phyloP scores from a whole-genome alignment of 208 protist genomes.

The Leishmania gerbilli region DNA sequence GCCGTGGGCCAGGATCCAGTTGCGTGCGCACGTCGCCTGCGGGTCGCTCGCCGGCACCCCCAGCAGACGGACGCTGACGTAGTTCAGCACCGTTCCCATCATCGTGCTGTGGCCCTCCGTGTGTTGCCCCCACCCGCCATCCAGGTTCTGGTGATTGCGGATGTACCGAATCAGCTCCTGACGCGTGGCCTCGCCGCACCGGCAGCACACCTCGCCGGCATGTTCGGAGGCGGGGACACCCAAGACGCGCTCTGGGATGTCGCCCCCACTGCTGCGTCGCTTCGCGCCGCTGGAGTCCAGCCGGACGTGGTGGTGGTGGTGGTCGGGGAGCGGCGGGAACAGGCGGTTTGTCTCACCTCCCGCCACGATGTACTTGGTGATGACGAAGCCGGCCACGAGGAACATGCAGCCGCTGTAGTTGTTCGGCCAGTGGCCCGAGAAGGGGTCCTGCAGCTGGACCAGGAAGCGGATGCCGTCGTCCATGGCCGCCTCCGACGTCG shows the following conservation, averaged over 20 bases:
- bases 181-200: conserved; percentile 52
- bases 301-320: conserved; percentile 38
- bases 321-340: conserved; percentile 60
- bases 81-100: conserved; percentile 96
- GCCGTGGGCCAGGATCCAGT: conserved; percentile 82
- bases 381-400: conserved; percentile 92
- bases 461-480: conserved; percentile 75
- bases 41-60: conserved; percentile 82
- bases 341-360: conserved; percentile 57
- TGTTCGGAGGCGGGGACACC: conserved; percentile 14
- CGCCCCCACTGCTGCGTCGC: not conserved
- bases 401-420: conserved; percentile 98
- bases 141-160: conserved; percentile 92
- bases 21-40: conserved; percentile 50
- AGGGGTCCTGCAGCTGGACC: conserved; percentile 82
- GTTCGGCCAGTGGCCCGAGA: conserved; percentile 97
- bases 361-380: conserved; percentile 91
- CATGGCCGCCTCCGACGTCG: conserved; percentile 37
- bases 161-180: conserved; percentile 95
- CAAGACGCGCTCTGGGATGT: conserved; percentile 20
- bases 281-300: conserved; percentile 2
- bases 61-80: conserved; percentile 94
- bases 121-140: conserved; percentile 97
- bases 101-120: conserved; percentile 96
- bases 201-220: conserved; percentile 43